Percentiles rank a stretch among this genome's conserved stretches.
Evolutionary conservation across 208 protist genomes (phyloP).

Genomic region (Acanthamoeba sp.): DNA sequence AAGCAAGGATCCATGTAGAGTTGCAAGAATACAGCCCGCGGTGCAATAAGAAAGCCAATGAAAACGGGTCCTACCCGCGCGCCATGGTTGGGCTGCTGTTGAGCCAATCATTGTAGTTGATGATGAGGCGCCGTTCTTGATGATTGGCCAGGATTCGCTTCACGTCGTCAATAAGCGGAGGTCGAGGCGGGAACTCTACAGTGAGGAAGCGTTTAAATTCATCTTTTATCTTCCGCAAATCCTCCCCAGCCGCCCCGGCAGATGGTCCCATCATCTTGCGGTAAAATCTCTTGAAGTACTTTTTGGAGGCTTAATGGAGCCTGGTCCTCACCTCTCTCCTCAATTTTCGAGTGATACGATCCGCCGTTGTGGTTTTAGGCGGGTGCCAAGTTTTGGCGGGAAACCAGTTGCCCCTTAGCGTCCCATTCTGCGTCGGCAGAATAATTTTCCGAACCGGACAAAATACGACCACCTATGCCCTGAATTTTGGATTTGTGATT

Average conservation of each 20-base stretch:
- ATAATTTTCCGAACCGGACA: neutral
- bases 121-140: neutral
- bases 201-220: conserved; percentile 50
- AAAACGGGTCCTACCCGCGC: neutral
- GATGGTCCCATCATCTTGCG: neutral
- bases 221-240: conserved; percentile 19
- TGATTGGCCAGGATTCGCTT: neutral
- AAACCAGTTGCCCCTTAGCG: neutral
- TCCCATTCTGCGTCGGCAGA: neutral
- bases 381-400: neutral
- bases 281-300: neutral
- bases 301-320: neutral
- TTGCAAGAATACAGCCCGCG: neutral
- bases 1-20: neutral
- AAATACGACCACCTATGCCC: neutral
- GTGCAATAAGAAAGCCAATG: neutral
- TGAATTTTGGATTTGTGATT: neutral
- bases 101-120: conserved; percentile 49
- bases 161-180: neutral
- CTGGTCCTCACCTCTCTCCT: neutral
- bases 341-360: neutral
- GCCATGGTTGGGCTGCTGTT: neutral
- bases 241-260: neutral
- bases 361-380: neutral
- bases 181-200: neutral